Base-by-base conservation (phyloP, 2,329 filamentous ascomycete species). In the Phoma sp. region DNA sequence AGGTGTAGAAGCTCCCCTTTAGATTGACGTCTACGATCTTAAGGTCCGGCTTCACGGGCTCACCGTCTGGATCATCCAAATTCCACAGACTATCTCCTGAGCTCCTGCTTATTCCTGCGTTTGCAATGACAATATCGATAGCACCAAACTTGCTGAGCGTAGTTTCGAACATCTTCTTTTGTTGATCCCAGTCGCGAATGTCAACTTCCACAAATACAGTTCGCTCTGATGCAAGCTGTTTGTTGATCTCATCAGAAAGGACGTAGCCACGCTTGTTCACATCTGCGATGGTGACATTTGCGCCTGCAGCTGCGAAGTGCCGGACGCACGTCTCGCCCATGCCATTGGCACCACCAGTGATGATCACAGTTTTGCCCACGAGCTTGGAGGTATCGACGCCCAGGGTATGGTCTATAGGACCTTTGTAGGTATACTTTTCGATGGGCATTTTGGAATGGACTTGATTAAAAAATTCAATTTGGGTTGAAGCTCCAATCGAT, bases 61-160 rank as follows among this genome's bases (percentile, higher is more conserved):
- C 52, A 17, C 52, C 55, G 25, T 55, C 50, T 4, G 60, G 57
- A 47, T 60, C 60, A 38, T 57, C 53, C 14, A 56, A 34, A 87
- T 67, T 87, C 81, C 17, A 87, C 83, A 30, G 14, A 76, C 78
- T 78, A 79, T 81, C 39, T 76, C 62, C 49, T 36, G 47, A 53
- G 21, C 57, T 60, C 23, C 56, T 48, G 20, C 53, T 56, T 15
- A 64, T 59, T 4, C 61, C 61, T 5, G 61, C 61, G 47, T 64
- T 64, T 18, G 61, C 61, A 36, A 64, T 58, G n/a, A 64, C 61
- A 21, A 59, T 43, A 28, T 64, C 56, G 62, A 87, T 80, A 11
- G 53, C 48, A 17, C 56, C 53, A 23, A 56, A 57, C 26, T 48
- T 59, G 10, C 18, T 34, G n/a, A 54, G 18, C 3, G 57, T 51